A percentile compares a stretch with the other conserved stretches of the same genome.
Conservation (phyloP, 192 early-diverging fungal genomes). For the Globomyces pollinis-pini region DNA sequence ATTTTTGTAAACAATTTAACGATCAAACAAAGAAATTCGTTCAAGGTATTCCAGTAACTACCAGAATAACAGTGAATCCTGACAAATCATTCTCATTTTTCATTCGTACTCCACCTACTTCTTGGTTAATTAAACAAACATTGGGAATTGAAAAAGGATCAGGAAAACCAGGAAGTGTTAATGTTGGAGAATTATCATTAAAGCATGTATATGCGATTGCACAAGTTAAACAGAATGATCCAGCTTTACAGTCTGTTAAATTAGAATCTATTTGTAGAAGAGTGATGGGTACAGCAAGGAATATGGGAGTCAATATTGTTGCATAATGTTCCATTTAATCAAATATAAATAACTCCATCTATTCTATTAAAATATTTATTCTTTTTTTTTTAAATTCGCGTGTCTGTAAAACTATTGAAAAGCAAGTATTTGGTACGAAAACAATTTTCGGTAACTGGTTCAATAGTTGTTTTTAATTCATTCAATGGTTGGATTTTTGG, state of each 20-base stretch:
- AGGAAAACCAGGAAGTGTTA: slow-evolving; percentile 63
- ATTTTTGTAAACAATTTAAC: slow-evolving; percentile 97
- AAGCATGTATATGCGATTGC: slow-evolving; percentile 96
- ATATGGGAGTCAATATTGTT: slow-evolving; percentile 81
- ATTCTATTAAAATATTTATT: not conserved
- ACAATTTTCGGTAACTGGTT: too few relatives aligned
- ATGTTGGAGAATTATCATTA: slow-evolving; percentile 71
- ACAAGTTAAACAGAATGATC: slow-evolving; percentile 78
- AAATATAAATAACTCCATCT: too few relatives aligned
- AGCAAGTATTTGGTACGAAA: too few relatives aligned
- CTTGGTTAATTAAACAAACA: slow-evolving; percentile 79
- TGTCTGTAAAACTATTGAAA: not conserved
- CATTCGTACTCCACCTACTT: slow-evolving; percentile 78
- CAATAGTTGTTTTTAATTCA: too few relatives aligned
- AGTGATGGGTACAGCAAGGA: slow-evolving; percentile 68
- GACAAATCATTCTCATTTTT: slow-evolving; percentile 89
- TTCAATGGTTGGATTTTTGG: too few relatives aligned
- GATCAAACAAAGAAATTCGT: slow-evolving; percentile 83
- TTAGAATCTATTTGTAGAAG: slow-evolving; percentile 63
- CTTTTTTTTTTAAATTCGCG: not conserved
- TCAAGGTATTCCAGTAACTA: slow-evolving; percentile 74
- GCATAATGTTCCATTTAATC: too few relatives aligned
- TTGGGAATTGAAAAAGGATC: slow-evolving; percentile 75
- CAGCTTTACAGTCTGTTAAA: slow-evolving; percentile 59
- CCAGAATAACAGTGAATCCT: slow-evolving; percentile 76